These are phyloP conservation scores for Penicillium sp. DNA, from an alignment of 2,329 filamentous ascomycete species.

Conservation along the genomic window DNA sequence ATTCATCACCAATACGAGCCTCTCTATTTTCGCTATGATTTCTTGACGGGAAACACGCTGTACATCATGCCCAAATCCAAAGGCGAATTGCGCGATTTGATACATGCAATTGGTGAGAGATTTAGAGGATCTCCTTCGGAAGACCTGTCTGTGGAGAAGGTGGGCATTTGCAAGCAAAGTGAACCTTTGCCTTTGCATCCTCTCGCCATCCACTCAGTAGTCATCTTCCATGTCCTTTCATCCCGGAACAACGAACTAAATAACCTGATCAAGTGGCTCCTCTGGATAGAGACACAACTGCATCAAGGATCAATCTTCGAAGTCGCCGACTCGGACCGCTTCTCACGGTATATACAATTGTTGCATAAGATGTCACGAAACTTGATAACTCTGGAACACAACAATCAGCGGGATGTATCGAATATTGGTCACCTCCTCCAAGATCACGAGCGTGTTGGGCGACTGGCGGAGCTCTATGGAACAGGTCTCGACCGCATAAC, in stretches of 20 bases:
- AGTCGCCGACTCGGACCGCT: constrained; percentile 18
- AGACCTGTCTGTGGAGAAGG: background rate
- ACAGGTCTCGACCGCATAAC: background rate
- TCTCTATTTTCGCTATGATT: constrained; percentile 23
- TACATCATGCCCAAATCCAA: constrained; percentile 22
- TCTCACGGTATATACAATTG: constrained; percentile 22
- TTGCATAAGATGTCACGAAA: constrained; percentile 23
- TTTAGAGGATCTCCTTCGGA: background rate
- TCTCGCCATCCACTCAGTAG: constrained; percentile 17
- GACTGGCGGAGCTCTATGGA: constrained; percentile 3
- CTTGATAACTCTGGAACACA: constrained; percentile 24
- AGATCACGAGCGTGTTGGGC: constrained; percentile 18
- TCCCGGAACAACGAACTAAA: constrained; percentile 18
- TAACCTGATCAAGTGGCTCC: constrained; percentile 19
- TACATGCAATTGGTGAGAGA: constrained; percentile 13
- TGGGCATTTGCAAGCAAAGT: background rate
- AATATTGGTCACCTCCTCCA: constrained; percentile 19
- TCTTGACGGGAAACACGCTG: constrained; percentile 16
- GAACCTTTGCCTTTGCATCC: constrained; percentile 16
- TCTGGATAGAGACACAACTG: constrained; percentile 26
- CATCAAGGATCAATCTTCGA: constrained; percentile 25
- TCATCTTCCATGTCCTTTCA: constrained; percentile 19
- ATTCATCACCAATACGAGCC: constrained; percentile 23
- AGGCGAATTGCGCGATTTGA: constrained; percentile 14
- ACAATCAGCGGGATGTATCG: constrained; percentile 19